phyloP scores from a whole-genome alignment of 495 filamentous ascomycete genomes.

The Penicillium cosmopolitanum region DNA sequence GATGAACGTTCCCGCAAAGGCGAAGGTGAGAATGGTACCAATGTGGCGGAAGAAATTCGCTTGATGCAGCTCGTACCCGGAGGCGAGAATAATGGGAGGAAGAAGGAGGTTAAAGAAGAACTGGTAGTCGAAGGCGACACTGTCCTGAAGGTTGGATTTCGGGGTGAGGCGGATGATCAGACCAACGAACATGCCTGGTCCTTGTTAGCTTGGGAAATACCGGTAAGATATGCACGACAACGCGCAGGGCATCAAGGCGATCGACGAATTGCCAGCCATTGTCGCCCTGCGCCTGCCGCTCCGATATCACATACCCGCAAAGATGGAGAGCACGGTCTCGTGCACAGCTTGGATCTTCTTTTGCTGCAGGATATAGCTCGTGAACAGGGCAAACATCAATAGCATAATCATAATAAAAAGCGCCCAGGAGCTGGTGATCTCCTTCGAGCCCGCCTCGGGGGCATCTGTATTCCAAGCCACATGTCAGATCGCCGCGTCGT shows the following conservation, averaged over 20 bases:
- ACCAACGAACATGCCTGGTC: conserved; percentile 89
- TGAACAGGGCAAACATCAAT: conserved; percentile 91
- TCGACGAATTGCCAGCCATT: too few species aligned
- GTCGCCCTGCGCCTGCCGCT: not conserved
- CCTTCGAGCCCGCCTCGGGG: conserved; percentile 74
- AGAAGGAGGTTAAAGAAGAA: conserved; percentile 99
- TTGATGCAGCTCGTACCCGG: conserved; percentile 96
- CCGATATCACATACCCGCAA: conserved; percentile 71
- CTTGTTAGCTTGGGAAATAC: not conserved
- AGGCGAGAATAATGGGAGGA: conserved; percentile 95
- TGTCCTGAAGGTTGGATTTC: conserved; percentile 78
- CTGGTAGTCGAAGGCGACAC: conserved; percentile 95
- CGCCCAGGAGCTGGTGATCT: conserved; percentile 93
- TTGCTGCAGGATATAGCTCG: conserved; percentile 93
- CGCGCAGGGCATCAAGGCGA: too few species aligned
- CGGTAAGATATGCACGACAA: too few species aligned
- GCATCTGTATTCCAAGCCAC: conserved; percentile 39
- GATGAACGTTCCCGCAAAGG: conserved; percentile 96
- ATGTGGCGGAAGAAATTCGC: conserved; percentile 99
- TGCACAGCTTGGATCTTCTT: conserved; percentile 96
- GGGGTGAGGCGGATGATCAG: conserved; percentile 81
- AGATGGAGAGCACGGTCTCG: conserved; percentile 97
- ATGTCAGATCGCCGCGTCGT: conserved; percentile 24
- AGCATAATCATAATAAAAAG: conserved; percentile 94
- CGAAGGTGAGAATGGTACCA: conserved; percentile 97